phyloP scores from a whole-genome alignment of 2,329 filamentous ascomycete genomes.

The Emericellopsis cladophorae region DNA sequence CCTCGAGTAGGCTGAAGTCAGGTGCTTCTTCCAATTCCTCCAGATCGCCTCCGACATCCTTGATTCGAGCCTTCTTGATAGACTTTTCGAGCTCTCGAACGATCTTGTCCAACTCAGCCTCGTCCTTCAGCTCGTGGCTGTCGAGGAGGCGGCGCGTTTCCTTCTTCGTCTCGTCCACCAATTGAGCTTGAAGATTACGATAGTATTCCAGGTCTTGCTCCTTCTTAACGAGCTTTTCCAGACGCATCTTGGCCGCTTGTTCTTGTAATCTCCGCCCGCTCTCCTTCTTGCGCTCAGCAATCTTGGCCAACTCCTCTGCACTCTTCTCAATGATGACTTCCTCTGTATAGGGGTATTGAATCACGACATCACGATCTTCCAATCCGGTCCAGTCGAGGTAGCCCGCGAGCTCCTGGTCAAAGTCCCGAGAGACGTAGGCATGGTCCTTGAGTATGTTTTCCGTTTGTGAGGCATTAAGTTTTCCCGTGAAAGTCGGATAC shows the following conservation, averaged over 20 bases:
- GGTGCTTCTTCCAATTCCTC: conserved; percentile 69
- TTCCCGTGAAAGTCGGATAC: conserved; percentile 79
- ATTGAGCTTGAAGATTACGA: conserved; percentile 62
- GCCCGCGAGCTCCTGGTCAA: conserved; percentile 60
- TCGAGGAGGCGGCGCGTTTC: conserved; percentile 79
- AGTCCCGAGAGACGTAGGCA: conserved; percentile 79
- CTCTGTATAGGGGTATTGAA: conserved; percentile 91
- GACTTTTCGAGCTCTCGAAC: conserved; percentile 85
- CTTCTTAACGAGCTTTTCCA: conserved; percentile 91
- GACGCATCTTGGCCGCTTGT: conserved; percentile 91
- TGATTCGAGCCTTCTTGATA: conserved; percentile 81
- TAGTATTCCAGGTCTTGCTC: conserved; percentile 94
- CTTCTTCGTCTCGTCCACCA: conserved; percentile 76
- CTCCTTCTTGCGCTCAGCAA: conserved; percentile 91
- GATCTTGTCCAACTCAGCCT: conserved; percentile 69
- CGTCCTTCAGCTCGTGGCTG: conserved; percentile 84
- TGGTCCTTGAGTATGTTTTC: conserved; percentile 81
- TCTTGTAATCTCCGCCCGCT: conserved; percentile 84
- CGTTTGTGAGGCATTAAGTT: conserved; percentile 74
- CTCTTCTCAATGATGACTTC: conserved; percentile 84
- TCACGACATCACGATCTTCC: conserved; percentile 75
- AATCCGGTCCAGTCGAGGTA: conserved; percentile 88
- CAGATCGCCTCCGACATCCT: conserved; percentile 74
- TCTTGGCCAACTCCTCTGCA: conserved; percentile 79
- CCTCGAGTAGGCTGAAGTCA: conserved; percentile 77